Percentiles rank a stretch among this genome's conserved stretches.
These are phyloP conservation scores for Candida gigantensis DNA, from an alignment of 1,139 yeast species.

Conservation along the genomic window DNA sequence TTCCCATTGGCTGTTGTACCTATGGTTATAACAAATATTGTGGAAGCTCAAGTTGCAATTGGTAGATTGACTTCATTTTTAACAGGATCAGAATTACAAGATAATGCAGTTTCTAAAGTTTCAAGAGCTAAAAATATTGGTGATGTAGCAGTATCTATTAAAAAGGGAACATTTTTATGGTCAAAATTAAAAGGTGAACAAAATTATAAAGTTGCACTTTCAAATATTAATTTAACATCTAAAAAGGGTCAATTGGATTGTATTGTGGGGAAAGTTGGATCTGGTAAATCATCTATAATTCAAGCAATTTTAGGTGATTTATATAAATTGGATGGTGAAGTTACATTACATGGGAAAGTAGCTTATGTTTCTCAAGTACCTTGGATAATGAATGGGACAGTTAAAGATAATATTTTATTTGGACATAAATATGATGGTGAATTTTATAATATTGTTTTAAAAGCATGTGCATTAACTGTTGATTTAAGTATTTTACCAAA, in stretches of 20 bases:
- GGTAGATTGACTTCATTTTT: slow-evolving; percentile 74
- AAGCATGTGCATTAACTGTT: slow-evolving; percentile 39
- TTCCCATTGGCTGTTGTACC: slow-evolving; percentile 97
- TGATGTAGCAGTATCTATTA: slow-evolving; percentile 68
- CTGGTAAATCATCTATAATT: slow-evolving; percentile 86
- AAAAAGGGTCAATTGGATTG: slow-evolving; percentile 82
- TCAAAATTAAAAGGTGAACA: slow-evolving; percentile 66
- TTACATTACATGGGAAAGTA: slow-evolving; percentile 70
- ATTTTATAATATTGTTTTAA: slow-evolving; percentile 32
- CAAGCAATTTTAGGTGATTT: slow-evolving; percentile 87
- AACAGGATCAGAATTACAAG: slow-evolving; percentile 76
- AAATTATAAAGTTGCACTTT: slow-evolving; percentile 71
- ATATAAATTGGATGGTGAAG: slow-evolving; percentile 75
- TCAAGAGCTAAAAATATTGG: slow-evolving; percentile 57
- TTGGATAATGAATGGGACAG: slow-evolving; percentile 58
- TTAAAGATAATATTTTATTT: slow-evolving; percentile 39
- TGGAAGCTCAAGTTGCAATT: slow-evolving; percentile 90
- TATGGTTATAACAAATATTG: slow-evolving; percentile 79
- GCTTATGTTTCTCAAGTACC: slow-evolving; percentile 92
- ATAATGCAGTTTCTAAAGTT: slow-evolving; percentile 66
- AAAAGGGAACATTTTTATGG: slow-evolving; percentile 87
- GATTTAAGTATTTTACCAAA: slow-evolving; percentile 37
- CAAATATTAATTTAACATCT: slow-evolving; percentile 67
- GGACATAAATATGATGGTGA: slow-evolving; percentile 31
- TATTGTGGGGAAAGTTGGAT: slow-evolving; percentile 90